A percentile compares a stretch with the other conserved stretches of the same genome.
Evolutionary conservation across 345 rosid species (phyloP).

Genomic region (Linum trigynum): DNA sequence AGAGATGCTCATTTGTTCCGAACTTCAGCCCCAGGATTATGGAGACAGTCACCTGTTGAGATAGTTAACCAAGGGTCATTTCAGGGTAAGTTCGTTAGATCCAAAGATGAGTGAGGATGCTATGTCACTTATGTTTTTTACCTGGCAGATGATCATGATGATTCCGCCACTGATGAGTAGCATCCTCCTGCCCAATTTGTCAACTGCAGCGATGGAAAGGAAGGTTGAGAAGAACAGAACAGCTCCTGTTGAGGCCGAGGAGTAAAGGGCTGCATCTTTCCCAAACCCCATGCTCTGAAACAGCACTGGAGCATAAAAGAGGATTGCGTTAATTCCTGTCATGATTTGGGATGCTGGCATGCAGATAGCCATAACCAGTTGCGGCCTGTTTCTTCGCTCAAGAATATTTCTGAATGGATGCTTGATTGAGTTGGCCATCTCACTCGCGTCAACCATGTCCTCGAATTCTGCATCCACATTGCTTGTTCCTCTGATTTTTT

Average conservation of each 20-base stretch:
- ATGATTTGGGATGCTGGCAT: constrained; percentile 87
- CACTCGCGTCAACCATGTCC: constrained; percentile 84
- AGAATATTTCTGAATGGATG: constrained; percentile 84
- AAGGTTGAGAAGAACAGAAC: constrained; percentile 77
- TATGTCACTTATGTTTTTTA: constrained; percentile 13
- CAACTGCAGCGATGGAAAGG: constrained; percentile 68
- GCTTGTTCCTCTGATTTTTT: constrained; percentile 65
- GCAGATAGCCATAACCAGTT: constrained; percentile 67
- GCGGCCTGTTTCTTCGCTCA: constrained; percentile 61
- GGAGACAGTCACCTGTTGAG: constrained; percentile 52
- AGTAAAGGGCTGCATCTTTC: constrained; percentile 67
- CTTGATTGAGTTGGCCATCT: constrained; percentile 69
- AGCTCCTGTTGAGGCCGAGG: constrained; percentile 94
- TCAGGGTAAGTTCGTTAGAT: not conserved
- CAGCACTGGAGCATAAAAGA: constrained; percentile 88
- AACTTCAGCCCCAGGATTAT: constrained; percentile 69
- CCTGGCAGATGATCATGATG: constrained; percentile 78
- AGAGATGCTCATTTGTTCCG: constrained; percentile 51
- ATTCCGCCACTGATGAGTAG: constrained; percentile 85
- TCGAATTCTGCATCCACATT: constrained; percentile 68
- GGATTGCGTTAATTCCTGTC: constrained; percentile 86
- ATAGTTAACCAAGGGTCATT: not conserved
- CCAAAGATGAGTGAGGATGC: not conserved
- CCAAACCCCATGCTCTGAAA: constrained; percentile 87
- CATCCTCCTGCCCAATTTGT: constrained; percentile 58